Percentiles rank a stretch among this genome's conserved stretches.
phyloP scores from a whole-genome alignment of 257 asterid genomes.

The Jacaranda copaia region DNA sequence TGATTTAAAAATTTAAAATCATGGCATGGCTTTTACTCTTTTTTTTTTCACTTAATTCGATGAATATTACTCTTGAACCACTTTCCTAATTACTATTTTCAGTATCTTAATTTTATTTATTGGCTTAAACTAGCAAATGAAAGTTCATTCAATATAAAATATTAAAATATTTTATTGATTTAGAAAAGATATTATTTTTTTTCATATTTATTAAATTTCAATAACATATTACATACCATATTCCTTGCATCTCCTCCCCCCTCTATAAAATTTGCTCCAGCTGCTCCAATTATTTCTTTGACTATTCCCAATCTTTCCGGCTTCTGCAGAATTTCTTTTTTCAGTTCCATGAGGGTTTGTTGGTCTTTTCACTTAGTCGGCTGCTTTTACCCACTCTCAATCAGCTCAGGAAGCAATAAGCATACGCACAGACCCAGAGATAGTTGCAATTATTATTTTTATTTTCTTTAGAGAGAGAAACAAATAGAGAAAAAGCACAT shows the following conservation, averaged over 20 bases:
- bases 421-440: constrained; percentile 22
- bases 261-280: constrained; percentile 35
- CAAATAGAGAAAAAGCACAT: constrained; percentile 17
- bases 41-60: not conserved
- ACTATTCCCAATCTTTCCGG: constrained; percentile 32
- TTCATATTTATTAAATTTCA: not conserved
- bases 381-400: not conserved
- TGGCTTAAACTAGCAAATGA: not conserved
- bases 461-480: constrained; percentile 43
- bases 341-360: constrained; percentile 18
- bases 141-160: not conserved
- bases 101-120: not conserved
- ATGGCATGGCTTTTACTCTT: not conserved
- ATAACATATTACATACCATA: not conserved
- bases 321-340: too few species aligned
- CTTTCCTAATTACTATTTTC: not conserved
- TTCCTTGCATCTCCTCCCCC: not conserved
- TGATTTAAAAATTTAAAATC: too few species aligned
- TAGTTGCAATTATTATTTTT: constrained; percentile 1
- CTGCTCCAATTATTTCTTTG: constrained; percentile 35
- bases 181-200: not conserved
- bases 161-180: not conserved
- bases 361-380: constrained; percentile 22
- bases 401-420: constrained; percentile 38
- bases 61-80: constrained; percentile 5